Percentiles rank a stretch among this genome's conserved stretches.
Conservation (phyloP, 1,139 yeast species). For the Saccharomyces pastorianus region DNA sequence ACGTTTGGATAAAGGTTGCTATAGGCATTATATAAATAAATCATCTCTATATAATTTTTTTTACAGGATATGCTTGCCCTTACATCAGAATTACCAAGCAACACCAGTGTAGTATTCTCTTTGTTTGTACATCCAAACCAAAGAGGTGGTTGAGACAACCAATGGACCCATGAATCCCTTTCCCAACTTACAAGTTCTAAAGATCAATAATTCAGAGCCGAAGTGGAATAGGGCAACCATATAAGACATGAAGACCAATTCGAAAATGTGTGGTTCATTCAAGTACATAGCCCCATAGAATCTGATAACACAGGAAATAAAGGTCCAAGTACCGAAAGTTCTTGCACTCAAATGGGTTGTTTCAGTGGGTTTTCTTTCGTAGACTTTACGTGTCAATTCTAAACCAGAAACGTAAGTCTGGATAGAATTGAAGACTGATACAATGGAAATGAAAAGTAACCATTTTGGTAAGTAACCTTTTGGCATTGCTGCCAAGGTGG, state of each 20-base stretch:
- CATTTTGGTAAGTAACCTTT: slow-evolving; percentile 53
- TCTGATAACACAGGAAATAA: slow-evolving; percentile 76
- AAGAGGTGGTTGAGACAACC: slow-evolving; percentile 50
- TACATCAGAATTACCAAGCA: slow-evolving; percentile 12
- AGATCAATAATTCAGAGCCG: slow-evolving; percentile 72
- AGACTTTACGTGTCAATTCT: slow-evolving; percentile 68
- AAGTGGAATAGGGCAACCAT: slow-evolving; percentile 80
- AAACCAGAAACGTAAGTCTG: slow-evolving; percentile 80
- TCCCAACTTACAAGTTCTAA: slow-evolving; percentile 72
- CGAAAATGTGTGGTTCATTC: slow-evolving; percentile 59
- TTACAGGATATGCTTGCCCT: background rate
- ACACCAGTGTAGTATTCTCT: slow-evolving; percentile 43
- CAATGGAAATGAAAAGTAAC: slow-evolving; percentile 72
- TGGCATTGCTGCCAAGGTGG: slow-evolving; percentile 22
- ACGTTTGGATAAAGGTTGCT: background rate
- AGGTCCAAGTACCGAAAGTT: slow-evolving; percentile 97
- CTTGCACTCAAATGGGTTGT: slow-evolving; percentile 79
- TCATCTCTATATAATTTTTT: background rate
- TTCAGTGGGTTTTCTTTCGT: slow-evolving; percentile 55
- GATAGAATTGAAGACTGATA: slow-evolving; percentile 79
- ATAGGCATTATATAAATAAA: background rate
- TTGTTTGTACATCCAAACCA: slow-evolving; percentile 54
- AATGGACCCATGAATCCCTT: slow-evolving; percentile 87
- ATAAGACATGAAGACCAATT: slow-evolving; percentile 76
- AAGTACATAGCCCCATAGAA: slow-evolving; percentile 79